phyloP scores from a whole-genome alignment of 2,329 filamentous ascomycete species.

The Phialocephala subalpina region DNA sequence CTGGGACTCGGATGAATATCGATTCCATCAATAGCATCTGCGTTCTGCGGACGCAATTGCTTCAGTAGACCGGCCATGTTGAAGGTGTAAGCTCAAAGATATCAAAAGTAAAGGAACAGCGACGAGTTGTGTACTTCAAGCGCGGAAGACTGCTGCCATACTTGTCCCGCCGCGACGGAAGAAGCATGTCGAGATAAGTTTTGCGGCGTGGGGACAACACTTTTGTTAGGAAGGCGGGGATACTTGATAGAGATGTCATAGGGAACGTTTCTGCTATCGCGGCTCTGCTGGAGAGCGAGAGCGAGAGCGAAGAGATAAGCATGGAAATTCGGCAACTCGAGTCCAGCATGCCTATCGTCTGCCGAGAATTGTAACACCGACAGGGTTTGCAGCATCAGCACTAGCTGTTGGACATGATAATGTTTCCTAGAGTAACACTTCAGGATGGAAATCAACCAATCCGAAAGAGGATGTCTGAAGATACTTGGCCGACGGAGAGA shows the following conservation, averaged over 20 bases:
- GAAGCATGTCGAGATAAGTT: slow-evolving; percentile 1
- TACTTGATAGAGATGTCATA: neutral
- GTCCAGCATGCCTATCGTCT: neutral
- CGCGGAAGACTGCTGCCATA: neutral
- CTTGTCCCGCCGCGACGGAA: neutral
- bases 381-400: neutral
- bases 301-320: neutral
- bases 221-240: neutral
- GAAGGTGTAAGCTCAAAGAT: neutral
- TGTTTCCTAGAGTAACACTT: neutral
- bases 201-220: neutral
- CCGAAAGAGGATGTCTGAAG: neutral
- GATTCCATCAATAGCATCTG: slow-evolving; percentile 9
- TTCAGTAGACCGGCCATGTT: slow-evolving; percentile 21
- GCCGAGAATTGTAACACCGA: neutral
- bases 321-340: neutral
- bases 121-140: neutral
- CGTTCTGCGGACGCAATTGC: neutral
- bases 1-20: neutral
- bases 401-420: neutral
- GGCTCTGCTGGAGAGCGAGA: neutral
- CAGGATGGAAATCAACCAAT: neutral
- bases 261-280: neutral
- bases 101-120: no score
- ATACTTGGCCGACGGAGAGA: neutral